Evolutionary conservation across 2,329 filamentous ascomycete species (phyloP), one percentile per base, ranked within the genome.

Genomic region (Sarocladium brachiariae): DNA sequence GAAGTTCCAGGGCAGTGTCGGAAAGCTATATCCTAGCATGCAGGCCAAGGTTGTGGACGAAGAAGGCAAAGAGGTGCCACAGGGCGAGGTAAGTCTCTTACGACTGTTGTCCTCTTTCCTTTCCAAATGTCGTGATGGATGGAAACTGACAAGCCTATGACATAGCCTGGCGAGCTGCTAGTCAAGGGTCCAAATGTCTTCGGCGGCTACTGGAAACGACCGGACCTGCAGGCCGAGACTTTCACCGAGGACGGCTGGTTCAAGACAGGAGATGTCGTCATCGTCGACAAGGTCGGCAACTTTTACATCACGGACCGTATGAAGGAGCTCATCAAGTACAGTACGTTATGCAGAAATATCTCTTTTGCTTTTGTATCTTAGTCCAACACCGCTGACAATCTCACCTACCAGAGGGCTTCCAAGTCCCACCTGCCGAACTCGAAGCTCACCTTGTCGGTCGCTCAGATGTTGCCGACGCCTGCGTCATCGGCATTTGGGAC

Each of bases 221-320:
- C 81, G 0, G 78, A 85, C 54, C 80, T 84, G 2, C 89, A 88
- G 2, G 73, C 71, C 2, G 83, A 88, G 41, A 83, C 86, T 0
- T 81, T 93, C 54, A 87, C 86, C 2, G 57, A 71, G 0, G 89
- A 95, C 56, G 89, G 89, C 1, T 96, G 83, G 72, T 96, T 95
- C 76, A 91, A 85, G 67, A 96, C 91, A 0, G 91, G 91, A 2
- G 91, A 96, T 60, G 83, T 96, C 23, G 87, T 89, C 3, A 83
- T 87, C 56, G 80, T 87, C 59, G 88, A 95, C 61, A 71, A 77
- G 41, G 76, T 87, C 47, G 87, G 87, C 25, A 88, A 95, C 62
- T 88, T 95, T 60, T 96, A 84, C 71, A 92, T 96, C 63, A 95
- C 91, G 1, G 91, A 96, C 63, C 84, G 90, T 27, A 81, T 82